Conservation (phyloP, 2,329 filamentous ascomycete genomes). For the Colletotrichum karsti region DNA sequence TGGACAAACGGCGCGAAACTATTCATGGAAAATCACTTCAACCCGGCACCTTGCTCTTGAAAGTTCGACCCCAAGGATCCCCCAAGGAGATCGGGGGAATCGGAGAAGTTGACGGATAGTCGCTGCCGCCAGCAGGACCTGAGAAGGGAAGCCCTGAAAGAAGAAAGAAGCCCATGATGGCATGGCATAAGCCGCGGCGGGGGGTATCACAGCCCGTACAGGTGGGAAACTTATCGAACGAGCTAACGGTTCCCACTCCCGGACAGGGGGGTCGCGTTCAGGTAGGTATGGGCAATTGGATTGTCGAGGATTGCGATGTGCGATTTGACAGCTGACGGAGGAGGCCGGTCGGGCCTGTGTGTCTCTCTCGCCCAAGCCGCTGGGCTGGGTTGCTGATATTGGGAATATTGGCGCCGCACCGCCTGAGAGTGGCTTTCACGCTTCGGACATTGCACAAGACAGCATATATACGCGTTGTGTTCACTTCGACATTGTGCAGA, state of each 20-base stretch:
- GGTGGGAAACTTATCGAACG: neutral
- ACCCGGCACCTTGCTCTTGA: neutral
- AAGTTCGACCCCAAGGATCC: no score
- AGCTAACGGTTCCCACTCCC: conserved; percentile 11
- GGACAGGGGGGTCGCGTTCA: neutral
- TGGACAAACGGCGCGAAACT: neutral
- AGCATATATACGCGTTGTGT: neutral
- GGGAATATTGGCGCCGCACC: neutral
- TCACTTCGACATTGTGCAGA: no score
- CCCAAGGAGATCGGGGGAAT: neutral
- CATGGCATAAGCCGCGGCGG: conserved; percentile 14
- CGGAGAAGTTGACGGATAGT: conserved; percentile 2
- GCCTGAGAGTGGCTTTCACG: neutral
- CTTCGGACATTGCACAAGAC: conserved; percentile 10
- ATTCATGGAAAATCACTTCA: neutral
- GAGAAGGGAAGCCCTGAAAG: neutral
- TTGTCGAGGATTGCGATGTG: conserved; percentile 20
- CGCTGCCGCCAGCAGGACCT: neutral
- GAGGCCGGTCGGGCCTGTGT: neutral
- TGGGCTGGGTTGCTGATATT: neutral
- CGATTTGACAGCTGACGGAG: conserved; percentile 9
- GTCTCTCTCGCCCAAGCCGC: neutral
- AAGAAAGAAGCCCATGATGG: conserved; percentile 5
- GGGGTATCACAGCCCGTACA: neutral
- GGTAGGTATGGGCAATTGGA: conserved; percentile 13